A percentile compares a stretch with the other conserved stretches of the same genome.
Conservation (phyloP, 768 basidiomycete species). For the Russula olivacea region DNA sequence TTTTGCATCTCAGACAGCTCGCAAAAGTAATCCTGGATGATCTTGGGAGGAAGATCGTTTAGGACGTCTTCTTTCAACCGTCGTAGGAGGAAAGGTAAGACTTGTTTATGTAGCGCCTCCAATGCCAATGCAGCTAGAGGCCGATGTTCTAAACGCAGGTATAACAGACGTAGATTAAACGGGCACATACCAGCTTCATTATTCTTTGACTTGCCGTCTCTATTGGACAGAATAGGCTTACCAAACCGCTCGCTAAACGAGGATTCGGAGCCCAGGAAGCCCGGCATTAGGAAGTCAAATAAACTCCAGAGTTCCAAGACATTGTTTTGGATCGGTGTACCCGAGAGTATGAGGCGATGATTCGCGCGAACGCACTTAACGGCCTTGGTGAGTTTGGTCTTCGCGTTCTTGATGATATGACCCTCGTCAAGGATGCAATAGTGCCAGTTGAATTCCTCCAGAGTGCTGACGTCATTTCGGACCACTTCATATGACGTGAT, state of each 20-base stretch:
- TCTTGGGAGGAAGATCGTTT: constrained; percentile 93
- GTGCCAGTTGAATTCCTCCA: constrained; percentile 77
- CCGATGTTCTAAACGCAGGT: neutral
- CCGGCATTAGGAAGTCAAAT: constrained; percentile 99
- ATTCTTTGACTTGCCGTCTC: constrained; percentile 92
- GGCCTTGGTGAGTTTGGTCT: constrained; percentile 95
- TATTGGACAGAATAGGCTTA: constrained; percentile 90
- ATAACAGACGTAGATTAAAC: neutral
- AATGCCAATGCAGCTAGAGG: constrained; percentile 80
- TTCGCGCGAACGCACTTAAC: constrained; percentile 87
- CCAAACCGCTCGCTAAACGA: constrained; percentile 95
- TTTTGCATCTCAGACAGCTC: constrained; percentile 94
- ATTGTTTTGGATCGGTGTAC: constrained; percentile 99
- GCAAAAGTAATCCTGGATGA: constrained; percentile 99
- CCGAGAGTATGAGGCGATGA: constrained; percentile 91
- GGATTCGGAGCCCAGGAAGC: constrained; percentile 92
- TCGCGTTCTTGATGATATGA: constrained; percentile 97
- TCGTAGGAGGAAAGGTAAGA: constrained; percentile 94
- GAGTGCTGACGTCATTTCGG: constrained; percentile 80
- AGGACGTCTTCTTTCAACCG: constrained; percentile 97
- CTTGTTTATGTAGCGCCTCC: constrained; percentile 97
- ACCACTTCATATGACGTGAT: constrained; percentile 98
- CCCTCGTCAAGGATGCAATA: constrained; percentile 98
- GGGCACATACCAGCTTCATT: constrained; percentile 81
- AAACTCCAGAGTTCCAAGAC: constrained; percentile 97